These are phyloP conservation scores for Annulohypoxylon stygium DNA, from an alignment of 495 filamentous ascomycete genomes.

Conservation along the genomic window DNA sequence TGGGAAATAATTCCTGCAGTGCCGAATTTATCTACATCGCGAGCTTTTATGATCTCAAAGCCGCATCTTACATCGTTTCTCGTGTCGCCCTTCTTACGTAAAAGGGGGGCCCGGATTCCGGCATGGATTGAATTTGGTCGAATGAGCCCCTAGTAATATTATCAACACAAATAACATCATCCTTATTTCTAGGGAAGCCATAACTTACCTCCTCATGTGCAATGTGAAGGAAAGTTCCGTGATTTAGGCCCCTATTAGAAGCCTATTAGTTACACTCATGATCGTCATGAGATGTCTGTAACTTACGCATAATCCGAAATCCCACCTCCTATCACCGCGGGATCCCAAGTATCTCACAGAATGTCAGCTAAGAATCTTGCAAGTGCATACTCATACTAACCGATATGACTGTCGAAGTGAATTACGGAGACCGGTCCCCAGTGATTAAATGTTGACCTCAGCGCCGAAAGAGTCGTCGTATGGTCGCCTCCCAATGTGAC, in stretches of 20 bases:
- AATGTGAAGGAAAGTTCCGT: conserved; percentile 76
- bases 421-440: conserved; percentile 78
- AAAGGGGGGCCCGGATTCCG: conserved; percentile 84
- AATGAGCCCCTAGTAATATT: conserved; percentile 77
- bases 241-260: conserved; percentile 72
- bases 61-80: conserved; percentile 87
- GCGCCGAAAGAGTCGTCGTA: conserved; percentile 70
- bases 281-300: not conserved
- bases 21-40: conserved; percentile 84
- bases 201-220: conserved; percentile 57
- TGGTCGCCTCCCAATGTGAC: conserved; percentile 79
- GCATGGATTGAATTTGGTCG: conserved; percentile 87
- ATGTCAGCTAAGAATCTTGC: conserved; percentile 25
- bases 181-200: not conserved
- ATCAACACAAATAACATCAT: conserved; percentile 59
- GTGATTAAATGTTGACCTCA: conserved; percentile 73
- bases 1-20: conserved; percentile 77
- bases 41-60: conserved; percentile 82
- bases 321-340: conserved; percentile 62
- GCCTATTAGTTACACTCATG: not conserved
- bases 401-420: conserved; percentile 79
- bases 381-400: conserved; percentile 29
- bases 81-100: conserved; percentile 75
- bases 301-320: conserved; percentile 60
- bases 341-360: conserved; percentile 83